These are phyloP conservation scores for Fusarium subtropicale DNA, from an alignment of 2,329 filamentous ascomycete genomes.

Conservation along the genomic window DNA sequence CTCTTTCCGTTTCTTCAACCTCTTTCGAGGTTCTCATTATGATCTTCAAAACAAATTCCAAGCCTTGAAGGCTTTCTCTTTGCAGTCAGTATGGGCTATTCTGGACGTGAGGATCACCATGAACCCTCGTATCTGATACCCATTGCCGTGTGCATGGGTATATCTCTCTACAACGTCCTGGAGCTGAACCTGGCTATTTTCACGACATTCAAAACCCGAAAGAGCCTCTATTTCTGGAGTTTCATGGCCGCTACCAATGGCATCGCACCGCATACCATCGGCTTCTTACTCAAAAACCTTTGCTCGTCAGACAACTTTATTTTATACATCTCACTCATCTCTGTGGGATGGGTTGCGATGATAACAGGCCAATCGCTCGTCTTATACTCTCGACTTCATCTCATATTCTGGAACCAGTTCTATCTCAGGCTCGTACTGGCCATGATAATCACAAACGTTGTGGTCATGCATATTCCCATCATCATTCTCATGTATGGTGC, in stretches of 20 bases:
- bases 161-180: constrained; percentile 50
- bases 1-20: constrained; percentile 4
- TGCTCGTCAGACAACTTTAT: constrained; percentile 18
- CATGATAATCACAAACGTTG: constrained; percentile 68
- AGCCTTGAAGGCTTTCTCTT: neutral
- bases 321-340: constrained; percentile 45
- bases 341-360: constrained; percentile 57
- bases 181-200: constrained; percentile 52
- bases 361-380: constrained; percentile 71
- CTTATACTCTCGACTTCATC: constrained; percentile 71
- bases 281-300: constrained; percentile 59
- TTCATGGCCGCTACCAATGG: constrained; percentile 51
- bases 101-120: constrained; percentile 17
- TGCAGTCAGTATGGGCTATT: constrained; percentile 17
- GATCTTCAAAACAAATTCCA: neutral
- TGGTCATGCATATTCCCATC: constrained; percentile 62
- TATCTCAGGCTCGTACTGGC: constrained; percentile 61
- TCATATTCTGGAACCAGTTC: constrained; percentile 63
- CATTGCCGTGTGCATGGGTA: constrained; percentile 32
- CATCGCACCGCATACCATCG: constrained; percentile 53
- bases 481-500: constrained; percentile 67
- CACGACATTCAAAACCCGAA: constrained; percentile 48
- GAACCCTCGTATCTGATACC: neutral
- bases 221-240: constrained; percentile 55
- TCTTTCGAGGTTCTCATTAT: constrained; percentile 7